Conservation (phyloP, 345 rosid species). For the Barbarea vulgaris region DNA sequence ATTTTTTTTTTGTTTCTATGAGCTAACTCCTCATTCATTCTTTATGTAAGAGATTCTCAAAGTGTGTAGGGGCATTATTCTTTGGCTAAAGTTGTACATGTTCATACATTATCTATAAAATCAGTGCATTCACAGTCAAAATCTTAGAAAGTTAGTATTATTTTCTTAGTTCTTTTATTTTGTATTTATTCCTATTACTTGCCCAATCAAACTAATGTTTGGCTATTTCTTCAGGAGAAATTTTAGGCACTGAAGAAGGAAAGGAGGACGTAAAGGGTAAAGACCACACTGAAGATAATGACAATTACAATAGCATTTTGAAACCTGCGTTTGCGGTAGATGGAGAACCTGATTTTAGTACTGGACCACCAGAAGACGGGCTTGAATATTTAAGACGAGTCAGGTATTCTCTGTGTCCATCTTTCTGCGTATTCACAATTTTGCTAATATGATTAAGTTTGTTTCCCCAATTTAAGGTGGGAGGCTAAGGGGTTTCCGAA, state of each 20-base stretch:
- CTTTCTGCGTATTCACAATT: conserved; percentile 1
- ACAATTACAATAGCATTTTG: conserved; percentile 71
- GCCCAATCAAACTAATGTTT: background rate
- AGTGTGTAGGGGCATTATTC: conserved; percentile 6
- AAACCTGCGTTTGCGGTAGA: conserved; percentile 78
- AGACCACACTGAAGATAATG: conserved; percentile 58
- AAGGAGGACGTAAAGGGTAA: conserved; percentile 28
- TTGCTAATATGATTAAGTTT: background rate
- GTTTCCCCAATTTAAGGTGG: conserved; percentile 60
- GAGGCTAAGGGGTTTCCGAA: conserved; percentile 84
- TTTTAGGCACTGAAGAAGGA: conserved; percentile 4
- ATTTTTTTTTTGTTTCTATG: background rate
- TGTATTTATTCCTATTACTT: background rate
- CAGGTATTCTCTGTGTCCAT: conserved; percentile 51
- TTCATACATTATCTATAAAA: conserved; percentile 6
- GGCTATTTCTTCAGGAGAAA: background rate
- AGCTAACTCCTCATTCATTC: conserved; percentile 14
- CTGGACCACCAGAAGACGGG: conserved; percentile 96
- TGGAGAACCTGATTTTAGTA: conserved; percentile 85
- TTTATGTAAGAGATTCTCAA: conserved; percentile 17
- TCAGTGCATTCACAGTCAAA: background rate
- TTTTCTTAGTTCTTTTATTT: background rate
- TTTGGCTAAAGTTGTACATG: background rate
- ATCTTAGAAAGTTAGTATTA: background rate
- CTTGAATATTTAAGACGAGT: conserved; percentile 87